Evolutionary conservation across 768 basidiomycete species (phyloP).

Genomic region (Pisolithus orientalis): DNA sequence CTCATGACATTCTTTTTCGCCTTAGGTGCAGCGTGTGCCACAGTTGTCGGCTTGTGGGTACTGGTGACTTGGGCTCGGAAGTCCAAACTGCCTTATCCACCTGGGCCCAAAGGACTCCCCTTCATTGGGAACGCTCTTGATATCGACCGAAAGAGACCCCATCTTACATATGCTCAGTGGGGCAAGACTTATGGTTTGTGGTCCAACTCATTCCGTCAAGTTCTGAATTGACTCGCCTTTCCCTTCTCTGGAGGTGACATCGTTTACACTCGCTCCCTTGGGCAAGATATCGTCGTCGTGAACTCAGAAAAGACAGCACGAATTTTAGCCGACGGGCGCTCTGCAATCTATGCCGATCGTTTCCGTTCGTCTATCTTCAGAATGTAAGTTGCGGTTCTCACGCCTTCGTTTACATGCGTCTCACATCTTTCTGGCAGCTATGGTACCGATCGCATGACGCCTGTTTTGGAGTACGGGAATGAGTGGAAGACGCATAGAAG

Average conservation of each 20-base stretch:
- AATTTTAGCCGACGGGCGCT: constrained; percentile 1
- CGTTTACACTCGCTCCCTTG: not conserved
- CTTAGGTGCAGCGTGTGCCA: too few relatives aligned
- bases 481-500: constrained; percentile 13
- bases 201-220: not conserved
- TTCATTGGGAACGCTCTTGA: constrained; percentile 12
- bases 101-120: constrained; percentile 12
- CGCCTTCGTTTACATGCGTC: not conserved
- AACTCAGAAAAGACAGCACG: constrained; percentile 5
- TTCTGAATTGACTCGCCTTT: not conserved
- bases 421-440: not conserved
- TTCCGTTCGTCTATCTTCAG: not conserved
- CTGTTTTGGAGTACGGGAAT: constrained; percentile 8
- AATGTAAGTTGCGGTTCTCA: not conserved
- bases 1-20: not conserved
- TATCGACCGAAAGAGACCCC: constrained; percentile 2
- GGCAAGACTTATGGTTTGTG: constrained; percentile 12
- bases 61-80: too few relatives aligned
- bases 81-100: constrained; percentile 2
- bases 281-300: constrained; percentile 3
- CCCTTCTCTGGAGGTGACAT: not conserved
- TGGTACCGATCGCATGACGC: constrained; percentile 5
- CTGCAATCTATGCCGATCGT: constrained; percentile 2
- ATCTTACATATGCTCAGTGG: constrained; percentile 15
- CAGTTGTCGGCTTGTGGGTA: too few relatives aligned